These are phyloP conservation scores for Venturia carpophila DNA, from an alignment of 2,329 filamentous ascomycete species.

Conservation along the genomic window DNA sequence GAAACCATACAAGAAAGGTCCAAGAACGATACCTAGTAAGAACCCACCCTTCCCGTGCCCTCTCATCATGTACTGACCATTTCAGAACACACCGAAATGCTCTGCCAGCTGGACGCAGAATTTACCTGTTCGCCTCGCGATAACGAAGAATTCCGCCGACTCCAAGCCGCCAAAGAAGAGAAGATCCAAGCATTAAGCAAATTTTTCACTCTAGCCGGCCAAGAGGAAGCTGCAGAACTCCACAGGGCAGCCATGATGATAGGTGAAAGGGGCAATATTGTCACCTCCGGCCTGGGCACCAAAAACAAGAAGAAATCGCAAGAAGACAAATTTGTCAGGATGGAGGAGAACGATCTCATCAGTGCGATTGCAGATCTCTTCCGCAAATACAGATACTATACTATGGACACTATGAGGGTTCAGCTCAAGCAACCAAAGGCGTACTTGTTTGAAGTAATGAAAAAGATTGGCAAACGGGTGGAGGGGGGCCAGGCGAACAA, in stretches of 20 bases:
- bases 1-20: conserved; percentile 11
- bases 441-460: conserved; percentile 80
- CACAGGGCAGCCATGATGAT: conserved; percentile 4
- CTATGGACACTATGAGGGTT: conserved; percentile 76
- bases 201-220: background rate
- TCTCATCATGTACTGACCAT: conserved; percentile 18
- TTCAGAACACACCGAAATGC: conserved; percentile 68
- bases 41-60: background rate
- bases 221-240: background rate
- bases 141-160: conserved; percentile 58
- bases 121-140: conserved; percentile 65
- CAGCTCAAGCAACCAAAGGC: conserved; percentile 79
- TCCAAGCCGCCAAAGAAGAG: conserved; percentile 43
- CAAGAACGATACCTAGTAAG: conserved; percentile 15
- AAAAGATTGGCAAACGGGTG: conserved; percentile 73
- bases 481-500: conserved; percentile 79
- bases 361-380: conserved; percentile 80
- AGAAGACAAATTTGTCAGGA: conserved; percentile 81
- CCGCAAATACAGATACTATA: conserved; percentile 82
- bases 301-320: conserved; percentile 39
- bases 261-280: conserved; percentile 1
- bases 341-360: conserved; percentile 79
- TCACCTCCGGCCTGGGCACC: background rate
- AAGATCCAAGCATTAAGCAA: conserved; percentile 18
- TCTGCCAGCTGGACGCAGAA: conserved; percentile 67